These are phyloP conservation scores for Kappamyces sp. DNA, from an alignment of 192 early-diverging fungal genomes.

Conservation along the genomic window DNA sequence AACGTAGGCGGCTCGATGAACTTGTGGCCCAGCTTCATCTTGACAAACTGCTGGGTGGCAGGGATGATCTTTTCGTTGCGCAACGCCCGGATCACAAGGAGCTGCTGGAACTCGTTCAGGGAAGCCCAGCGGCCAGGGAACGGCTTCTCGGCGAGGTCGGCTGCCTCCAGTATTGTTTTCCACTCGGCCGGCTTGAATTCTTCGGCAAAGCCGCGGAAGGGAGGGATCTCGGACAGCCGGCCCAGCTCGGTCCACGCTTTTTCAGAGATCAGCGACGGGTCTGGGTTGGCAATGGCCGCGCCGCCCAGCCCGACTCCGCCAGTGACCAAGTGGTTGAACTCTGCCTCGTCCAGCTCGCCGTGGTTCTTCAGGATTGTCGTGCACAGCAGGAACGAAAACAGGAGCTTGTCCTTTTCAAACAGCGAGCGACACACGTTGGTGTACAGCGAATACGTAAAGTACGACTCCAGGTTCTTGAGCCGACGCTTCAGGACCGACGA, in stretches of 20 bases:
- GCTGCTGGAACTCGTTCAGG: constrained; percentile 48
- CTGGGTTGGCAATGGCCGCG: constrained; percentile 39
- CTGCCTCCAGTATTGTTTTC: constrained; percentile 36
- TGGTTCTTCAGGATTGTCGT: constrained; percentile 46
- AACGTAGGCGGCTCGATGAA: constrained; percentile 64
- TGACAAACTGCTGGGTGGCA: constrained; percentile 52
- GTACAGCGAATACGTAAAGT: constrained; percentile 63
- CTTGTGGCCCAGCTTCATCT: constrained; percentile 56
- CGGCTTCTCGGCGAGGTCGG: constrained; percentile 30
- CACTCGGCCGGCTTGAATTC: constrained; percentile 46
- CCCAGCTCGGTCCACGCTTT: constrained; percentile 54
- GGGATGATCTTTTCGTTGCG: constrained; percentile 51
- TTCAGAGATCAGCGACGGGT: constrained; percentile 44
- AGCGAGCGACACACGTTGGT: constrained; percentile 59
- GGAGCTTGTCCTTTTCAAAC: constrained; percentile 65
- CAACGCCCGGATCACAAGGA: constrained; percentile 44
- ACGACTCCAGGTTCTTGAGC: constrained; percentile 56
- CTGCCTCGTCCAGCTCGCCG: constrained; percentile 43
- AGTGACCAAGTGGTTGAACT: constrained; percentile 50
- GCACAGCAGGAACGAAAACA: constrained; percentile 60
- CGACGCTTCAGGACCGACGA: constrained; percentile 55
- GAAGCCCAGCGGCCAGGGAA: constrained; percentile 42
- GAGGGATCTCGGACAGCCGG: constrained; percentile 41
- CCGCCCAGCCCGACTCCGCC: constrained; percentile 48
- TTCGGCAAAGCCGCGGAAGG: constrained; percentile 47